phyloP scores from a whole-genome alignment of 2,329 filamentous ascomycete species.

The Leptographium radiaticola region DNA sequence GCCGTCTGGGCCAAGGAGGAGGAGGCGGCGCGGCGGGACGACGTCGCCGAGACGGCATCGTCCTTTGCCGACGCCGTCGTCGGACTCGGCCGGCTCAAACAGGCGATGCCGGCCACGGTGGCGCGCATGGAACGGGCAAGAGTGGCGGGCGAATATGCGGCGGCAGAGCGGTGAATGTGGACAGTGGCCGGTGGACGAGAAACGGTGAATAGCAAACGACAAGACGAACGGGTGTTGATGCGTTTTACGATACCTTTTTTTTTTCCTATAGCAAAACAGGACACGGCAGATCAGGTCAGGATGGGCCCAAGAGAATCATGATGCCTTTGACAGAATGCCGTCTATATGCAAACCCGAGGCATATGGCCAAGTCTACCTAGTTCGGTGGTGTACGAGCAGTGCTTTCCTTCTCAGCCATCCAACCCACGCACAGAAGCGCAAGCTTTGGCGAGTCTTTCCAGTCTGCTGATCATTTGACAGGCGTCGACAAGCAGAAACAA shows the following conservation, averaged over 20 bases:
- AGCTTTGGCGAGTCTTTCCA: too few relatives aligned
- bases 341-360: not conserved
- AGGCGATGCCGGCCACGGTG: constrained; percentile 47
- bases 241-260: not conserved
- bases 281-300: not conserved
- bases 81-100: constrained; percentile 39
- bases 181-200: too few relatives aligned
- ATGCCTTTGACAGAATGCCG: not conserved
- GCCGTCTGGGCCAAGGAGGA: constrained; percentile 31
- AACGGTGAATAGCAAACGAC: too few relatives aligned
- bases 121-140: constrained; percentile 53
- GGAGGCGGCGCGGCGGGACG: constrained; percentile 20
- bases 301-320: too few relatives aligned
- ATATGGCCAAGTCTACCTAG: not conserved
- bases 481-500: not conserved
- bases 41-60: constrained; percentile 13
- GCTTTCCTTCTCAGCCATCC: not conserved
- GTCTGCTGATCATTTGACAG: not conserved
- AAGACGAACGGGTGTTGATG: too few relatives aligned
- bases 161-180: constrained; percentile 20
- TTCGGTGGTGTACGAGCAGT: not conserved
- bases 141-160: constrained; percentile 44
- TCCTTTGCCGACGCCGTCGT: constrained; percentile 30
- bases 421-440: not conserved
- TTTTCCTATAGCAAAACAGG: too few relatives aligned